Base-by-base conservation (phyloP, 345 rosid species). In the Acer negundo region DNA sequence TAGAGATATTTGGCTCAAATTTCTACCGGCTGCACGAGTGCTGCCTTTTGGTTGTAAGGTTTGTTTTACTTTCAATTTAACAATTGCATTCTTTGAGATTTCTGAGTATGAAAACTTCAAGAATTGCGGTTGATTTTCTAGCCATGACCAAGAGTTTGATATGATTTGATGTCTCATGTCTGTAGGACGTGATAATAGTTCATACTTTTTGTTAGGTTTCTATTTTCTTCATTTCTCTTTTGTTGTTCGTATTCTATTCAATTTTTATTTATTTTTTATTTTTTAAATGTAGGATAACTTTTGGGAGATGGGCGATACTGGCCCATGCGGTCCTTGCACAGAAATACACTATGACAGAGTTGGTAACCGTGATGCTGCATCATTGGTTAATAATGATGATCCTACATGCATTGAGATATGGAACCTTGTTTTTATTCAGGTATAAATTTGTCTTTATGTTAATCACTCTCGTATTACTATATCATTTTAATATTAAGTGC, bases 241-340 rank as follows among this genome's bases (percentile, higher is more conserved):
- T 24, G 0, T 15, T 49, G 6, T 49, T 7, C 42, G 20, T 38
- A 28, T 13, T 17, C 11, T 35, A 7, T 67, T 42, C 72, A 44
- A 58, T 63, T 70, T 55, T 1, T 28, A 28, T 28, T 28, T 26
- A 26, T 26, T 26, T 73, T 74, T 79, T 77, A 15, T 78, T 7
- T 72, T 72, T 55, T 59, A 58, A 16, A 28, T 75, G 65, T 75
- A 95, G 98, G 99, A 96, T 83, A 96, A 96, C 80, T 96, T 94
- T 78, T 96, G 99, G 98, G 98, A 94, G 90, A 94, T 96, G 98
- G 99, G 99, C 19, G 99, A 96, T 81, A 91, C 97, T 24, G 98
- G 98, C 84, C 99, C 98, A 16, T 94, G 98, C 77, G 98, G 98
- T 66, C 99, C 99, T 81, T 96, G 99, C 82, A 96, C 97, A 6